These are phyloP conservation scores for Ormosia semicastrata DNA, from an alignment of 306 rosid genomes.

Conservation along the genomic window DNA sequence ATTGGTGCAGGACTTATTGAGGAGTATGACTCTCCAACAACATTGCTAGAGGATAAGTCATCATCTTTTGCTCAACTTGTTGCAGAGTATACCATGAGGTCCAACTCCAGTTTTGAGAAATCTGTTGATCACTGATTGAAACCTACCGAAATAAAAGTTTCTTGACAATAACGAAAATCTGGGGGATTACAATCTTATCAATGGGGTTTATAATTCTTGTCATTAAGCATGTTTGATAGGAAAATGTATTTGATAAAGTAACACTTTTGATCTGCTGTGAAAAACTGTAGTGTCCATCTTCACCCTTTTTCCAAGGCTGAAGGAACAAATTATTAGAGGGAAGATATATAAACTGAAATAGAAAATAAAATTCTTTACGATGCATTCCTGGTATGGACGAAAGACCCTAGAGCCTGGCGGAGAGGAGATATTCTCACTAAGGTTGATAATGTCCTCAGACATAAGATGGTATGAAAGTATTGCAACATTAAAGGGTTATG, in stretches of 20 bases:
- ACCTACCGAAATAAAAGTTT: background rate
- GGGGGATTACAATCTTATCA: background rate
- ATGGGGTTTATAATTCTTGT: background rate
- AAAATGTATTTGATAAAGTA: background rate
- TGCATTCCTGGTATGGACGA: background rate
- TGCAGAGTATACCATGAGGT: conserved; percentile 73
- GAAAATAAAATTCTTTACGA: background rate
- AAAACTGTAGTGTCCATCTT: background rate
- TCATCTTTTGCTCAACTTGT: conserved; percentile 82
- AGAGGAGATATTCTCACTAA: background rate
- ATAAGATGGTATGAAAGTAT: too few species aligned
- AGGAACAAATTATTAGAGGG: background rate
- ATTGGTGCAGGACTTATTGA: conserved; percentile 62
- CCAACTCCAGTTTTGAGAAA: conserved; percentile 42
- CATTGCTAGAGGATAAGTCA: conserved; percentile 65
- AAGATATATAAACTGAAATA: background rate
- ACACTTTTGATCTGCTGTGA: background rate
- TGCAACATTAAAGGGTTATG: too few species aligned
- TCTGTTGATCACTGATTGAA: conserved; percentile 1
- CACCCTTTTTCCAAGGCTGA: background rate
- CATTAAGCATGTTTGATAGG: background rate
- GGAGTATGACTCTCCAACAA: conserved; percentile 66
- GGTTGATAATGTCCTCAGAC: background rate
- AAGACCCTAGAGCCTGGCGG: background rate
- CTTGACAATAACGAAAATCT: conserved; percentile 27